Percentiles rank a stretch among this genome's conserved stretches.
Evolutionary conservation across 2,329 filamentous ascomycete species (phyloP).

Genomic region (Epicoccum nigrum): DNA sequence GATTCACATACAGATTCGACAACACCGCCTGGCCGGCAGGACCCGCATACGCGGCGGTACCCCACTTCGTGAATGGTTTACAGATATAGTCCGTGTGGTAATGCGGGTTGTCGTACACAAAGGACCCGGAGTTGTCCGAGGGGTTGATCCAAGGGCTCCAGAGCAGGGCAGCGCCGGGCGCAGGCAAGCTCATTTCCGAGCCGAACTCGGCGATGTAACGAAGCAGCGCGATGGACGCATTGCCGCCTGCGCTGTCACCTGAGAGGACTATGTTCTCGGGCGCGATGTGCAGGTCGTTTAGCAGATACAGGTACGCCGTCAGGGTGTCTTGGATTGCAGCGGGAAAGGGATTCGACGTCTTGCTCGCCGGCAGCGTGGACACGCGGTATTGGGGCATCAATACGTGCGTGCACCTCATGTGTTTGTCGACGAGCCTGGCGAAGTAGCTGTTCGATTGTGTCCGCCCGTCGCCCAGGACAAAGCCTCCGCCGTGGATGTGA

Average conservation of each 20-base stretch:
- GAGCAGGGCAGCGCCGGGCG: slow-evolving; percentile 49
- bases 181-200: slow-evolving; percentile 36
- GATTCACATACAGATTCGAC: slow-evolving; percentile 48
- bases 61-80: slow-evolving; percentile 51
- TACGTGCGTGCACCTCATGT: slow-evolving; percentile 48
- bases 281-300: slow-evolving; percentile 50
- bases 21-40: slow-evolving; percentile 19
- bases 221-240: slow-evolving; percentile 53
- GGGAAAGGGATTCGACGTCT: slow-evolving; percentile 54
- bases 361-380: slow-evolving; percentile 46
- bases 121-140: slow-evolving; percentile 29
- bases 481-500: slow-evolving; percentile 59
- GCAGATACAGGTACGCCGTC: slow-evolving; percentile 54
- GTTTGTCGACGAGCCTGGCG: slow-evolving; percentile 41
- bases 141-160: slow-evolving; percentile 55
- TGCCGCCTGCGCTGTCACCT: slow-evolving; percentile 59
- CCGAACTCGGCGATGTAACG: slow-evolving; percentile 55
- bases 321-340: slow-evolving; percentile 59
- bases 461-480: slow-evolving; percentile 53
- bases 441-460: slow-evolving; percentile 41
- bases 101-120: slow-evolving; percentile 41
- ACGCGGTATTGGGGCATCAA: slow-evolving; percentile 58
- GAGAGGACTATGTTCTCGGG: slow-evolving; percentile 52
- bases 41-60: slow-evolving; percentile 44
- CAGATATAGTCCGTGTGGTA: slow-evolving; percentile 52